Base-by-base conservation (phyloP, 345 rosid species). In the Populus simonii region DNA sequence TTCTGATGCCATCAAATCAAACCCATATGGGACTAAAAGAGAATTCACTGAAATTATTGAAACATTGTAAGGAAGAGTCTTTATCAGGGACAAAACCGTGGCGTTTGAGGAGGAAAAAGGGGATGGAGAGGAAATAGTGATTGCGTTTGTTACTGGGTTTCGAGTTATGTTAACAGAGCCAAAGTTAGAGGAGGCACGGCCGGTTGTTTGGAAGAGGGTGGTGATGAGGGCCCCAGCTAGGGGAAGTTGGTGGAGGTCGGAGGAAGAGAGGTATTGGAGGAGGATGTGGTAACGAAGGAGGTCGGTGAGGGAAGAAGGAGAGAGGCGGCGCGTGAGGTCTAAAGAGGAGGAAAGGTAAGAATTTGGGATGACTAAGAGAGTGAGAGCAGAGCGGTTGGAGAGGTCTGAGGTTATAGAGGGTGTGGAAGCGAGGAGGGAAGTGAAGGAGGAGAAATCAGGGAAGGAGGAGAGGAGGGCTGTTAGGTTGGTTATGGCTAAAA, bases 201-300 rank as follows among this genome's bases (percentile, higher is more conserved):
- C 92, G 35, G 97, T 92, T 65, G 97, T 88, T 55, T 89, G 97
- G 86, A 87, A 88, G 74, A 92, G 94, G 1, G 97, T 92, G 43
- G 97, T 85, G 45, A 92, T 86, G 71, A 89, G 86, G 68, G 79
- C 10, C 4, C 92, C 94, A 0, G 89, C 78, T 1, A 94, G 82
- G 4, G 95, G 87, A 78, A 93, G 82, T 67, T 89, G 83, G 29
- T 76, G 89, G 84, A 96, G 95, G 84, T 87, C 91, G 20, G 84
- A 66, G 79, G 80, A 82, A 38, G 97, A 92, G 81, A 93, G 78
- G 90, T 83, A 96, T 57, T 91, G 92, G 57, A 96, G 89, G 31
- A 96, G 90, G 74, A 93, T 84, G 80, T 96, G 92, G 87, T 89
- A 93, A 74, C 97, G 90, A 81, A 93, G 90, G 86, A 96, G 90